phyloP scores from a whole-genome alignment of 305 asterid species.

The Fraxinus platypoda region DNA sequence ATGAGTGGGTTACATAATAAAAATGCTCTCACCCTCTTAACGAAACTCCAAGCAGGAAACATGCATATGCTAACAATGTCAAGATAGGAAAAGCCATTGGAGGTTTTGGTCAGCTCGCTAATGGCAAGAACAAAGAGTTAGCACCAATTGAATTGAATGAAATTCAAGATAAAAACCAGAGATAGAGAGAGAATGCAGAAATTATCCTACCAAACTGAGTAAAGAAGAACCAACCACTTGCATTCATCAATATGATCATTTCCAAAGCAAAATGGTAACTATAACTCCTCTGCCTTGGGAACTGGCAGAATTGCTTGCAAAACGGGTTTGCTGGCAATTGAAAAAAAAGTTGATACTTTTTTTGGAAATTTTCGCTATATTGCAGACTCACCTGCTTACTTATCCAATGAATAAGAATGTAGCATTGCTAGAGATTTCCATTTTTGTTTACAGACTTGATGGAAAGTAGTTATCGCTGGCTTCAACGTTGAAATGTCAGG shows the following conservation, averaged over 20 bases:
- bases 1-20: constrained; percentile 13
- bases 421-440: background rate
- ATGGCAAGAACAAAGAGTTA: background rate
- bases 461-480: background rate
- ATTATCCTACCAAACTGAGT: no score
- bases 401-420: background rate
- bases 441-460: background rate
- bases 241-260: background rate
- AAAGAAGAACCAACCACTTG: background rate
- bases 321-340: background rate
- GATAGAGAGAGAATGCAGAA: background rate
- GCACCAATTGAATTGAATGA: background rate
- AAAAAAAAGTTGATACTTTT: background rate
- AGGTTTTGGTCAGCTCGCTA: background rate
- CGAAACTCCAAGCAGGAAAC: constrained; percentile 10
- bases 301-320: background rate
- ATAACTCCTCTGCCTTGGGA: background rate
- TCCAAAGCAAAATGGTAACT: background rate
- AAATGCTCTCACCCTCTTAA: no score
- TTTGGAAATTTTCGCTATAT: background rate
- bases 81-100: no score
- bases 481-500: background rate
- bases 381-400: background rate
- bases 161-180: background rate
- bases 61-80: constrained; percentile 6